Percentiles rank a stretch among this genome's conserved stretches.
These are phyloP conservation scores for Pseudopithomyces maydicus DNA, from an alignment of 2,329 filamentous ascomycete species.

Conservation along the genomic window DNA sequence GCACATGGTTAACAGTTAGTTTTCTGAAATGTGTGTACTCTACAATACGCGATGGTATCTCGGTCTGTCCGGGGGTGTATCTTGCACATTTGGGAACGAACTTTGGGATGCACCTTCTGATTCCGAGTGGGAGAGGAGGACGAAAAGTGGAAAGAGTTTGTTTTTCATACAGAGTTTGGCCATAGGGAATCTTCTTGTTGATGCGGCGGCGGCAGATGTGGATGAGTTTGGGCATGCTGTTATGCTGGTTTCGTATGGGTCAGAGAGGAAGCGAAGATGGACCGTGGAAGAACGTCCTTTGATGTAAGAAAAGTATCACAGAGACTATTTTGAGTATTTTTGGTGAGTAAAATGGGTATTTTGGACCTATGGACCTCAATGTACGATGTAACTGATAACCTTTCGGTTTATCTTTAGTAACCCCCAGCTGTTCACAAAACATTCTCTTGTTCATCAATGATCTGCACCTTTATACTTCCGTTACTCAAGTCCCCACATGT, in stretches of 20 bases:
- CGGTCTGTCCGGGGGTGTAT: not conserved
- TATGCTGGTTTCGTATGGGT: not conserved
- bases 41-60: not conserved
- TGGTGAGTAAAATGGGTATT: not conserved
- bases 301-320: not conserved
- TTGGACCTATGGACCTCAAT: not conserved
- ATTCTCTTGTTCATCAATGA: constrained; percentile 54
- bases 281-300: not conserved
- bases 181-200: not conserved
- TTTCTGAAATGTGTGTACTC: not conserved
- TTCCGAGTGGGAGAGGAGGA: not conserved
- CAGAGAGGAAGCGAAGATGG: not conserved
- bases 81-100: not conserved
- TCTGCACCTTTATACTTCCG: constrained; percentile 65
- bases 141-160: not conserved
- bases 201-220: not conserved
- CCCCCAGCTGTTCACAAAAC: constrained; percentile 16
- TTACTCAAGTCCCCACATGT: constrained; percentile 58
- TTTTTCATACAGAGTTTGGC: not conserved
- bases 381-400: not conserved
- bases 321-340: not conserved
- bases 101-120: not conserved
- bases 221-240: constrained; percentile 4
- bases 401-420: not conserved
- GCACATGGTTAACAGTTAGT: not conserved